These are phyloP conservation scores for Perkinsela sp. DNA, from an alignment of 208 protist species.

Conservation along the genomic window DNA sequence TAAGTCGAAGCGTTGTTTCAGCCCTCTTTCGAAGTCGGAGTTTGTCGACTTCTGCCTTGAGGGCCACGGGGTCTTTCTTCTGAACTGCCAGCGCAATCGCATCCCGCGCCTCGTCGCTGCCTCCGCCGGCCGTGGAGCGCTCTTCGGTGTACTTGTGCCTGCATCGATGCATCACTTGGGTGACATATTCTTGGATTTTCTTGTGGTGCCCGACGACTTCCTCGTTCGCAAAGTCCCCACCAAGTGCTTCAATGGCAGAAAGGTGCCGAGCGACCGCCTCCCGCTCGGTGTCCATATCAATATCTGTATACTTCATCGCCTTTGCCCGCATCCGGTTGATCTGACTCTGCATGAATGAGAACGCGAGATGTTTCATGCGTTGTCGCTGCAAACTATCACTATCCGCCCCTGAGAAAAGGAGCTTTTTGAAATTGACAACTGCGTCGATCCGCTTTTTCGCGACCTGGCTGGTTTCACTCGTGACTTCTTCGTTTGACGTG, in stretches of 20 bases:
- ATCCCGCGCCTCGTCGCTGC: background rate
- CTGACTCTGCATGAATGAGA: slow-evolving; percentile 43
- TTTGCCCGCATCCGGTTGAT: slow-evolving; percentile 33
- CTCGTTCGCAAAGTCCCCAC: slow-evolving; percentile 5
- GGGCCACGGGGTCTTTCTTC: background rate
- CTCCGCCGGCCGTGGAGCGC: background rate
- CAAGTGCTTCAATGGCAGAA: slow-evolving; percentile 12
- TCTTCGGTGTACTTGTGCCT: background rate
- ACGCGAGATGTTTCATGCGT: slow-evolving; percentile 36
- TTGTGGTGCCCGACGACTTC: slow-evolving; percentile 25
- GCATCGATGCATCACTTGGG: slow-evolving; percentile 8
- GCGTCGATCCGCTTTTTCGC: background rate
- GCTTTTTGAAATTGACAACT: background rate
- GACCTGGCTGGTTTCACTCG: background rate
- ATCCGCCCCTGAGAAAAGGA: background rate
- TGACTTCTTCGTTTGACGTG: slow-evolving; percentile 1
- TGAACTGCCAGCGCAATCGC: background rate
- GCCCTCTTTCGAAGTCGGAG: slow-evolving; percentile 17
- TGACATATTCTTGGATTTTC: slow-evolving; percentile 17
- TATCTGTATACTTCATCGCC: slow-evolving; percentile 19
- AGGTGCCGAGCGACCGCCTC: slow-evolving; percentile 17
- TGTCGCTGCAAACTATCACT: background rate
- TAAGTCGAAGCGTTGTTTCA: slow-evolving; percentile 12
- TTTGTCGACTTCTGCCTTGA: slow-evolving; percentile 9
- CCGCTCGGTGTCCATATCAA: slow-evolving; percentile 19